Conservation (phyloP, 2,329 filamentous ascomycete species). For the Leptographium lundbergii region DNA sequence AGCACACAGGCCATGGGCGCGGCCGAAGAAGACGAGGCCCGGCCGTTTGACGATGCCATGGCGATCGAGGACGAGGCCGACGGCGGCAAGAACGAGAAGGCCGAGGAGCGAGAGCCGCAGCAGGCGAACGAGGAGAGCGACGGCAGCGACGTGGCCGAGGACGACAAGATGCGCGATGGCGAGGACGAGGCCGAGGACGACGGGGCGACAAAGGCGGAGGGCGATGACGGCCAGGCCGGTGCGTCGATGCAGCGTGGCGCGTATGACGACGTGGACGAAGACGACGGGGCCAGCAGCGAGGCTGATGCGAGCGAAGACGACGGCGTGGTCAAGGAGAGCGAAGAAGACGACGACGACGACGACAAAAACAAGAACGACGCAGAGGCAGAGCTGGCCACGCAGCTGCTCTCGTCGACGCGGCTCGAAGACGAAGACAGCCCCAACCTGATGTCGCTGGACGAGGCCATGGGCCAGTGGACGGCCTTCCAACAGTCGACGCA, state of each 20-base stretch:
- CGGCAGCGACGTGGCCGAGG: slow-evolving; percentile 25
- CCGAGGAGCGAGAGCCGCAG: slow-evolving; percentile 40
- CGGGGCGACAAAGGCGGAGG: slow-evolving; percentile 25
- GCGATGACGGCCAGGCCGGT: slow-evolving; percentile 44
- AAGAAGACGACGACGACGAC: slow-evolving; percentile 27
- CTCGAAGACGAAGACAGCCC: slow-evolving; percentile 30
- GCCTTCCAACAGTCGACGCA: slow-evolving; percentile 77
- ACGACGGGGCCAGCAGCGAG: neutral
- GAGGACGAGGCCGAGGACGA: slow-evolving; percentile 22
- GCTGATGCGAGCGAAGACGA: neutral
- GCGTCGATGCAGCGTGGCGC: slow-evolving; percentile 48
- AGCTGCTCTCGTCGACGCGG: slow-evolving; percentile 58
- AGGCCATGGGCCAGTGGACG: slow-evolving; percentile 66
- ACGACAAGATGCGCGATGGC: slow-evolving; percentile 15
- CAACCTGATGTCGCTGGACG: slow-evolving; percentile 33
- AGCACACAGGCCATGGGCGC: slow-evolving; percentile 87
- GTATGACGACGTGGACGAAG: slow-evolving; percentile 27
- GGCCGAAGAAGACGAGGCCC: slow-evolving; percentile 67
- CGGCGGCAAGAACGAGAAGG: slow-evolving; percentile 58
- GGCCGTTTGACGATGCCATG: slow-evolving; percentile 74
- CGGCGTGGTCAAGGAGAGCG: slow-evolving; percentile 3
- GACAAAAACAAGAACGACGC: slow-evolving; percentile 35
- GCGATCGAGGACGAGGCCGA: slow-evolving; percentile 78
- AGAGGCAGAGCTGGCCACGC: slow-evolving; percentile 42
- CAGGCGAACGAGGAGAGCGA: slow-evolving; percentile 34